phyloP scores from a whole-genome alignment of 208 protist species.

The Tritrichomonas musculus region DNA sequence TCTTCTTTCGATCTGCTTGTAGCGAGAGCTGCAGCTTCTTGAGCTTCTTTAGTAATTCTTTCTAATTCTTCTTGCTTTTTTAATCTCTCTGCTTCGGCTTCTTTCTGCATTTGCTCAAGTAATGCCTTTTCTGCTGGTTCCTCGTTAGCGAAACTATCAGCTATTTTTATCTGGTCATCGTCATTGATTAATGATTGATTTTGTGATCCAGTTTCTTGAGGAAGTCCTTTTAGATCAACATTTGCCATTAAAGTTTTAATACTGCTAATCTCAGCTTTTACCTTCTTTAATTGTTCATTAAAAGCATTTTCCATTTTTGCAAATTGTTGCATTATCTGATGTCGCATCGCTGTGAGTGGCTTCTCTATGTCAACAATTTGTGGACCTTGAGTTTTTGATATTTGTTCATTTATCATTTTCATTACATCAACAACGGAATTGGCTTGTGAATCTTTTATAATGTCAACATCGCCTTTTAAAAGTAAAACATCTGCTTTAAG shows the following conservation, averaged over 20 bases:
- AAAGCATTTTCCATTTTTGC: neutral
- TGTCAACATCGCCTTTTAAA: neutral
- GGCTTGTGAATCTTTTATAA: neutral
- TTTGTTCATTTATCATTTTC: neutral
- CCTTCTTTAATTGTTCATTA: neutral
- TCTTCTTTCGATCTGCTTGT: too few relatives aligned
- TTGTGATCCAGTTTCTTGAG: too few relatives aligned
- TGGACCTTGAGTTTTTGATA: neutral
- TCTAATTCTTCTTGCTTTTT: too few relatives aligned
- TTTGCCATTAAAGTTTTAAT: neutral
- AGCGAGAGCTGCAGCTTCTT: too few relatives aligned
- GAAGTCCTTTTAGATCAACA: neutral
- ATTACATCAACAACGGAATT: neutral
- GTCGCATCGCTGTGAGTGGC: neutral
- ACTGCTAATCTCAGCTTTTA: neutral
- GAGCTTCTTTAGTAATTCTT: too few relatives aligned
- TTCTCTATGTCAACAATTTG: neutral
- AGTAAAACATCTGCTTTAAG: neutral
- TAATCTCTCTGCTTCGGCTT: too few relatives aligned
- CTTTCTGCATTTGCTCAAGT: too few relatives aligned
- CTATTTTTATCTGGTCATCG: too few relatives aligned
- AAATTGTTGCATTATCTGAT: neutral
- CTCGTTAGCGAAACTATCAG: too few relatives aligned
- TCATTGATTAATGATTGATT: too few relatives aligned
- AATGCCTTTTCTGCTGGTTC: too few relatives aligned